Conservation (phyloP, 768 basidiomycete species). For the Pleurotus tuber-regium region DNA sequence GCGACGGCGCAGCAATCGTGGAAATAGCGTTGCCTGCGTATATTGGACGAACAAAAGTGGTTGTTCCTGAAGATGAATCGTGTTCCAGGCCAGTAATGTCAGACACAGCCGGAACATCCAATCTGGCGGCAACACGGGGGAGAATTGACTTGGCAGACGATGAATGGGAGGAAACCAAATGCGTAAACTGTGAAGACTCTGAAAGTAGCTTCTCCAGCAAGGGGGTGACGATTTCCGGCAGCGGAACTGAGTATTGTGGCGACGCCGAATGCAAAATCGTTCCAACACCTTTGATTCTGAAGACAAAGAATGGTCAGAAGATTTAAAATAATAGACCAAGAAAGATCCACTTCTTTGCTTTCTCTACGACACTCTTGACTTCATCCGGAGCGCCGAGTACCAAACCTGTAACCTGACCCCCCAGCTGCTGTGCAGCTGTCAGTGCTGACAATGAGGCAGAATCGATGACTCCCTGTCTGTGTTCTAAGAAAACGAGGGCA, state of each 20-base stretch:
- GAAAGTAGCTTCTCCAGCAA: constrained; percentile 76
- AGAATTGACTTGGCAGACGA: constrained; percentile 90
- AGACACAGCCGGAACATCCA: constrained; percentile 89
- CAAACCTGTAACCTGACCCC: constrained; percentile 81
- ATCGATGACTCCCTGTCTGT: constrained; percentile 77
- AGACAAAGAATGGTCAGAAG: constrained; percentile 14
- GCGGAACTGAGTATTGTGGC: constrained; percentile 59
- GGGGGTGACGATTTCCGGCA: constrained; percentile 82
- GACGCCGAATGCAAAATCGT: constrained; percentile 70
- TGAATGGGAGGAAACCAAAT: constrained; percentile 90
- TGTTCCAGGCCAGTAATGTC: constrained; percentile 85
- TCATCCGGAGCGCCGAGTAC: constrained; percentile 69
- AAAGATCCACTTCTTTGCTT: constrained; percentile 73
- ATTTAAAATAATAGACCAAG: neutral
- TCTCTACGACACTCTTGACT: constrained; percentile 62
- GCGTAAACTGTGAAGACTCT: constrained; percentile 68
- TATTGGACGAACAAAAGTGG: constrained; percentile 90
- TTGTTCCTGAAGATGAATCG: constrained; percentile 64
- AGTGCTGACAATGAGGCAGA: constrained; percentile 86
- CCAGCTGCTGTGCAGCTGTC: constrained; percentile 84
- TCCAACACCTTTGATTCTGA: constrained; percentile 66
- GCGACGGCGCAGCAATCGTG: constrained; percentile 79
- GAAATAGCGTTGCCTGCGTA: constrained; percentile 98
- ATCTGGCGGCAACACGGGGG: constrained; percentile 85
- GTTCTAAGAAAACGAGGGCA: constrained; percentile 88